These are phyloP conservation scores for Fusarium duplospermum DNA, from an alignment of 2,329 filamentous ascomycete genomes.

Conservation along the genomic window DNA sequence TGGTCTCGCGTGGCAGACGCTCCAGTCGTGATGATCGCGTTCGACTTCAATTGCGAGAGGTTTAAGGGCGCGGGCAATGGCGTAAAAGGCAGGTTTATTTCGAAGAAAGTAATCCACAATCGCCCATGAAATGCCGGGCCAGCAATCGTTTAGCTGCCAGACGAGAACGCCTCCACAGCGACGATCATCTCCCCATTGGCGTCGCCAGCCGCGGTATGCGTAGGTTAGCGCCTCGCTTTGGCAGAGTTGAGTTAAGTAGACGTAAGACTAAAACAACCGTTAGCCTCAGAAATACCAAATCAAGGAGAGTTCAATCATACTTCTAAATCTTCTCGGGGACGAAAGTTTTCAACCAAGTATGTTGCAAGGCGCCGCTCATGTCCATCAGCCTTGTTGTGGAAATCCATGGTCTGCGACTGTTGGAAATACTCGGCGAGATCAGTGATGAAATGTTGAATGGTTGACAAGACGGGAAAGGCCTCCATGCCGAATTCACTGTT, in stretches of 20 bases:
- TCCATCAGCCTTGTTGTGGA: conserved; percentile 95
- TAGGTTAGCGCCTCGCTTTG: conserved; percentile 74
- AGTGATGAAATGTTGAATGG: conserved; percentile 81
- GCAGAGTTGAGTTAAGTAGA: conserved; percentile 78
- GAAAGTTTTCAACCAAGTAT: conserved; percentile 91
- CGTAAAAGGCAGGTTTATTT: conserved; percentile 83
- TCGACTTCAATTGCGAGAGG: not conserved
- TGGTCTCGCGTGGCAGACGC: conserved; percentile 47
- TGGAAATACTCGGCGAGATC: conserved; percentile 81
- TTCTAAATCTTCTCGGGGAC: conserved; percentile 56
- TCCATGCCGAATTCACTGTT: conserved; percentile 97
- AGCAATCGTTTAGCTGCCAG: conserved; percentile 90
- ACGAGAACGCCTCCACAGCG: conserved; percentile 83
- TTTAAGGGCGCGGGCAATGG: conserved; percentile 58
- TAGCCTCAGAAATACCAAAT: conserved; percentile 46
- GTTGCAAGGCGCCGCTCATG: conserved; percentile 88
- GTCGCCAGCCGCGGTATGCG: conserved; percentile 76
- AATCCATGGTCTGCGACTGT: conserved; percentile 88
- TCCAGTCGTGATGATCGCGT: conserved; percentile 55
- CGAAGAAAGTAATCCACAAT: conserved; percentile 84
- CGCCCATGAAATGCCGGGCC: conserved; percentile 83
- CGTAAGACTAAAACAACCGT: conserved; percentile 72
- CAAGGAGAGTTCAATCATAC: not conserved
- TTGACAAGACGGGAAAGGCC: conserved; percentile 86
- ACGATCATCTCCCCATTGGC: conserved; percentile 77